Base-by-base conservation (phyloP, 495 filamentous ascomycete species). In the Xylaria intraflava region DNA sequence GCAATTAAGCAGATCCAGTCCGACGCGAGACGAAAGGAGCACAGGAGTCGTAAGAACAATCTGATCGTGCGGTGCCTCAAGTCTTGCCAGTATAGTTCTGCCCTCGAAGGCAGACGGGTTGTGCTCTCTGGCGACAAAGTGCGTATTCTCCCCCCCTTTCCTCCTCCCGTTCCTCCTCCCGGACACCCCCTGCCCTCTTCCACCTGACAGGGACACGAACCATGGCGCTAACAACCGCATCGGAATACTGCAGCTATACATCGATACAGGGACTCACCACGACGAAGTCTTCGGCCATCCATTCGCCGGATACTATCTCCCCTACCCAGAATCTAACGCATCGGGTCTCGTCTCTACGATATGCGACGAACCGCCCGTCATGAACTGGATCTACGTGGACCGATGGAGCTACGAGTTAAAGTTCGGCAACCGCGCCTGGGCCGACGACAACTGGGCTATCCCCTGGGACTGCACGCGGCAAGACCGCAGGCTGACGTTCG, bases 321-420 rank as follows among this genome's bases (percentile, higher is more conserved):
- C 72, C 1, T 77, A 77, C 57, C 77, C 77, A 8, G 69, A 75
- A 10, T 56, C 69, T 10, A 65, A 66, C 14, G 38, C 57, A 23
- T 71, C 69, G 10, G 76, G 74, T 1, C 70, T 78, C 11, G 77
- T 78, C n/a, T 73, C 74, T 0, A 72, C 71, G 9, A 73, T 77
- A 42, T 40, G 26, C 33, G 74, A 76, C 46, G 73, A 75, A 9
- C 73, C 76, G 0, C 76, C 77, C 0, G 62, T 74, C 47, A 71
- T 80, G 51, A 80, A 80, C 53, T 80, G 77, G 77, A 71, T 80
- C 30, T 80, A 78, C 53, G 66, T 79, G 23, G 74, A 79, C 56
- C 53, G 68, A 48, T 66, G 70, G 47, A 77, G 74, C 2, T 70
- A 73, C 49, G 75, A 78, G 62, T 53, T 79, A 9, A 76, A 76